Evolutionary conservation across 192 early-diverging fungal species (phyloP).

Genomic region (Backusella westeae): DNA sequence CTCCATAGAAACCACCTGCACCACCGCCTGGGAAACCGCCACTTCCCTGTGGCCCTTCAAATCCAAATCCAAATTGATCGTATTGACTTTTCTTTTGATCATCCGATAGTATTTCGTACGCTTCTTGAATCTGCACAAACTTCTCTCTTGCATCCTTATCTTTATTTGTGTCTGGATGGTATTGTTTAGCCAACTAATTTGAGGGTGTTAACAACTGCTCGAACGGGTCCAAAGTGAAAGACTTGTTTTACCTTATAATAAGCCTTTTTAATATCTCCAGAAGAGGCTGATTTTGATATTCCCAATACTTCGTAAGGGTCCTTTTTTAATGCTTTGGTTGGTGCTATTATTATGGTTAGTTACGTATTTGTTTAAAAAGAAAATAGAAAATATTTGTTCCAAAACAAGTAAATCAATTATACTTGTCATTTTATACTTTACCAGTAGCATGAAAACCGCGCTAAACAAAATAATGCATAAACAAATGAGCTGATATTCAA

Average conservation of each 20-base stretch:
- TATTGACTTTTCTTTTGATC: constrained; percentile 88
- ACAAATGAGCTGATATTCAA: background rate
- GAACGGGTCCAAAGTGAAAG: background rate
- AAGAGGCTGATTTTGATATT: constrained; percentile 73
- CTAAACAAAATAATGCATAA: background rate
- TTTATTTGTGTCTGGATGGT: constrained; percentile 98
- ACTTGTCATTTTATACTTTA: constrained; percentile 2
- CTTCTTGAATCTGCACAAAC: constrained; percentile 96
- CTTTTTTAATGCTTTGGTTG: constrained; percentile 42
- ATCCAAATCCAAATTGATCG: constrained; percentile 82
- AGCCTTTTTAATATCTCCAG: constrained; percentile 92
- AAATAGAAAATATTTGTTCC: no score
- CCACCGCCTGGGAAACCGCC: constrained; percentile 39
- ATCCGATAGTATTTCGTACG: constrained; percentile 94
- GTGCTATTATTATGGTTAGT: background rate
- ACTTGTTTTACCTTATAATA: constrained; percentile 66
- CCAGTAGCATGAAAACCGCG: constrained; percentile 11
- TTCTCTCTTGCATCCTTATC: constrained; percentile 87
- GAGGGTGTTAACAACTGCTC: no score
- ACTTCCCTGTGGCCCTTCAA: constrained; percentile 26
- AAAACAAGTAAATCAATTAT: background rate
- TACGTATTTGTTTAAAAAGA: background rate
- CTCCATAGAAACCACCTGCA: constrained; percentile 45
- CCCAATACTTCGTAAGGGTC: constrained; percentile 88
- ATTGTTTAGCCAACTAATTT: constrained; percentile 86